Percentiles rank a stretch among this genome's conserved stretches.
phyloP scores from a whole-genome alignment of 2,329 filamentous ascomycete species.

The Sarocladium oryzae region DNA sequence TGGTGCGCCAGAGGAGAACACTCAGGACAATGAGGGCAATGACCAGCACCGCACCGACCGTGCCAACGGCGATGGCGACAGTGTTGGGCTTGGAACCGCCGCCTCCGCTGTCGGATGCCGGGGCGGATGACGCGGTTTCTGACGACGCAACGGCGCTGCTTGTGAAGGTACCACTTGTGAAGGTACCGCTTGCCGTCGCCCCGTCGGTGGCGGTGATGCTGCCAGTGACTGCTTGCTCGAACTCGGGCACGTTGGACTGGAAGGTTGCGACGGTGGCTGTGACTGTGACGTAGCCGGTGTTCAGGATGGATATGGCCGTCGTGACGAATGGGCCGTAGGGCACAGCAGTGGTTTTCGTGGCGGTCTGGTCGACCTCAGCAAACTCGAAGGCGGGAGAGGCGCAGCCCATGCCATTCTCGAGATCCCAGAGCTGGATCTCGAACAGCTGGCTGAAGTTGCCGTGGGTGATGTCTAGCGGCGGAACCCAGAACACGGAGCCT shows the following conservation, averaged over 20 bases:
- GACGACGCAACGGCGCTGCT: not conserved
- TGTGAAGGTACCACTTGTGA: too few species aligned
- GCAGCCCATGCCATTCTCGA: not conserved
- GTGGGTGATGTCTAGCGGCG: not conserved
- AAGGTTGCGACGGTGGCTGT: conserved; percentile 3
- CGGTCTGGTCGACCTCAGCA: not conserved
- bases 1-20: conserved; percentile 1
- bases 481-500: conserved; percentile 7
- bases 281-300: conserved; percentile 8
- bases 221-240: not conserved
- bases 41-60: not conserved
- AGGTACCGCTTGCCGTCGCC: not conserved
- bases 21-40: conserved; percentile 1
- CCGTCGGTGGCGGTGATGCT: conserved; percentile 3
- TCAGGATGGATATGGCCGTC: not conserved
- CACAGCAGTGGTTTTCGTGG: not conserved
- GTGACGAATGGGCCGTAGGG: conserved; percentile 4
- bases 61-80: not conserved
- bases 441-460: not conserved
- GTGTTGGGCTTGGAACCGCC: not conserved
- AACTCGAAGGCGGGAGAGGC: conserved; percentile 3
- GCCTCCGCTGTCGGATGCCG: not conserved
- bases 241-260: not conserved
- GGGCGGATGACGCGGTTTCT: not conserved
- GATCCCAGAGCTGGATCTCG: not conserved